phyloP scores from a whole-genome alignment of 352 stramenopile genomes.

The Blastocystis sp. region DNA sequence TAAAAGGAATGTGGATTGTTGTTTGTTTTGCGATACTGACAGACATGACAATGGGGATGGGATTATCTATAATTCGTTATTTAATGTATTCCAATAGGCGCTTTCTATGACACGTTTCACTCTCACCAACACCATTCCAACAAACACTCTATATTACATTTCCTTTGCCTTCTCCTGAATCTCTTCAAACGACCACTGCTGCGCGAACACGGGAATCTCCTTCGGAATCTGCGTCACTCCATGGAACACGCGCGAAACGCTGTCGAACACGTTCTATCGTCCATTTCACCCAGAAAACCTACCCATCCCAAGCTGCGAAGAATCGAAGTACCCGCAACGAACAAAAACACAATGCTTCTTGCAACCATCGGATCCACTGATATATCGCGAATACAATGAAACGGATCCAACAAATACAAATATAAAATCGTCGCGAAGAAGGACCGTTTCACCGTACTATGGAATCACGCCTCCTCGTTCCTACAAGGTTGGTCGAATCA shows the following conservation, averaged over 20 bases:
- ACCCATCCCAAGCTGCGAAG: background rate
- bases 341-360: background rate
- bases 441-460: slow-evolving; percentile 1
- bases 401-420: background rate
- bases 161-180: slow-evolving; percentile 16
- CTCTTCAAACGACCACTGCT: background rate
- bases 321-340: background rate
- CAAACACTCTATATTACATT: background rate
- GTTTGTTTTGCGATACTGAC: too few relatives aligned
- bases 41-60: too few relatives aligned
- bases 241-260: slow-evolving; percentile 1
- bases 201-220: slow-evolving; percentile 5
- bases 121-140: too few relatives aligned
- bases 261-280: slow-evolving; percentile 36
- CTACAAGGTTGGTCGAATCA: slow-evolving; percentile 18
- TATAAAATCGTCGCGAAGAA: slow-evolving; percentile 13
- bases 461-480: background rate
- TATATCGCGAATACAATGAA: background rate
- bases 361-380: background rate
- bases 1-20: too few relatives aligned
- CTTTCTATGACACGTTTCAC: too few relatives aligned
- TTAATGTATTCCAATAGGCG: too few relatives aligned
- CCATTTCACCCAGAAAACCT: too few relatives aligned
- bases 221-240: background rate
- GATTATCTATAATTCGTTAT: too few relatives aligned